Evolutionary conservation across 2,329 filamentous ascomycete genomes (phyloP), one percentile per base, ranked within the genome.

Genomic region (Leptodontidium sp.): DNA sequence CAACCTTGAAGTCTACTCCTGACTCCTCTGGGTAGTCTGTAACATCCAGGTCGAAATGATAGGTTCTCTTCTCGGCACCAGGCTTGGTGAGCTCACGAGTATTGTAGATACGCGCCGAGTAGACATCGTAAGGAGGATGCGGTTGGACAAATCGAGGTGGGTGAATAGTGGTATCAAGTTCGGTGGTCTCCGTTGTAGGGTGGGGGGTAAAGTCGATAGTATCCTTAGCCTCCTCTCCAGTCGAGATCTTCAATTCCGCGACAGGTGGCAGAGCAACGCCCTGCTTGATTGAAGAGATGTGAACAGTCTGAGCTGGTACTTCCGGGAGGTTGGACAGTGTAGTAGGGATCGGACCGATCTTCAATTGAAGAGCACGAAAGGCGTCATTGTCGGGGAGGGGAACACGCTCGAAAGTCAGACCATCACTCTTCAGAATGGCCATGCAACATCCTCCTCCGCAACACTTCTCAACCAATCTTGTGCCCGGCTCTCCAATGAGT

Each of bases 1-100:
- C 96, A 21, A 99, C 96, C 78, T 95, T 94, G 85, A 98, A 99
- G 78, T 98, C 96, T 5, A 94, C 89, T 61, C 87, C 86, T 65
- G 92, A 91, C 81, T 97, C 93, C 24, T 89, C 87, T 0, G 96
- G 94, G 76, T 99, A 99, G 78, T 97, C 91, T 61, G 95, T 98
- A 61, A 99, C 91, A 76, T 99, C 96, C 55, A 99, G 88, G 76
- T 98, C 96, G 76, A 98, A 98, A 81, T 99, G 96, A 80, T 95
- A 97, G 0, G 96, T 99, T 70, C 95, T 88, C 87, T 99, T 99
- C 84, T 97, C 93, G 5, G 96, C 96, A 26, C 95, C 95, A 29
- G 88, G 85, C 78, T 89, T 91, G 14, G 96, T 99, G 78, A 99
- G 83, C 81, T 97, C 94, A 66, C 96, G 91, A 2, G 93, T 88